These are phyloP conservation scores for Mycena galericulata DNA, from an alignment of 768 basidiomycete genomes.

Conservation along the genomic window DNA sequence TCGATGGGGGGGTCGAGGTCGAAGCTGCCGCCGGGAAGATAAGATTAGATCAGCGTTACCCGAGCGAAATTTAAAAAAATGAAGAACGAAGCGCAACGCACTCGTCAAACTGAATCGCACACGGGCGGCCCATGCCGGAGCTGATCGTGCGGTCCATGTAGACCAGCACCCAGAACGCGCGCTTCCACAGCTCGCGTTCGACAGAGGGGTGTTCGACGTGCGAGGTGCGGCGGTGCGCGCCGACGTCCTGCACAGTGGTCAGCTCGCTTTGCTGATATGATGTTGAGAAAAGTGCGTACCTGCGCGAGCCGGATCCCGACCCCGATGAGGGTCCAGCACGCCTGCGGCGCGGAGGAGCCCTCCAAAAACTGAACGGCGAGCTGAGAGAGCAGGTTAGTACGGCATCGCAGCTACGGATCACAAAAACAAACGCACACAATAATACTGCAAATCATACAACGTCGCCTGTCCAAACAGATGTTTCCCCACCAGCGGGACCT, in stretches of 20 bases:
- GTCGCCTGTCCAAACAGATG: constrained; percentile 72
- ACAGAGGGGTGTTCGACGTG: constrained; percentile 49
- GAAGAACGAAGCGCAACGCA: constrained; percentile 61
- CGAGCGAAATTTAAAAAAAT: too few species aligned
- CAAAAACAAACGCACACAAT: constrained; percentile 54
- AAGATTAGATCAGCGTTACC: too few species aligned
- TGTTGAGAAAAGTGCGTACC: not conserved
- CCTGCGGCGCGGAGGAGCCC: constrained; percentile 70
- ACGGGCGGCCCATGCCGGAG: constrained; percentile 64
- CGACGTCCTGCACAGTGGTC: constrained; percentile 27
- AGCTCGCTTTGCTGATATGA: constrained; percentile 21
- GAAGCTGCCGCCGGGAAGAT: constrained; percentile 56
- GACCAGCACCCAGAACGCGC: constrained; percentile 65
- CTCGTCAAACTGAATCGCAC: constrained; percentile 26
- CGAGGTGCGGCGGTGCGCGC: constrained; percentile 40
- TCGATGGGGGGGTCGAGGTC: constrained; percentile 74
- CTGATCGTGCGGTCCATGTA: constrained; percentile 61
- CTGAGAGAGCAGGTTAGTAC: constrained; percentile 45
- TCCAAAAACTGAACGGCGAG: constrained; percentile 66
- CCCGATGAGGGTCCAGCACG: constrained; percentile 77
- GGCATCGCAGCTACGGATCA: not conserved
- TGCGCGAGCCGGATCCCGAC: constrained; percentile 41
- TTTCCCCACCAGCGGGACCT: constrained; percentile 66
- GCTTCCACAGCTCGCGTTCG: constrained; percentile 82
- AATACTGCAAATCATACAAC: constrained; percentile 81